Evolutionary conservation across 441 rosid species (phyloP).

Genomic region (Adansonia madagascariensis): DNA sequence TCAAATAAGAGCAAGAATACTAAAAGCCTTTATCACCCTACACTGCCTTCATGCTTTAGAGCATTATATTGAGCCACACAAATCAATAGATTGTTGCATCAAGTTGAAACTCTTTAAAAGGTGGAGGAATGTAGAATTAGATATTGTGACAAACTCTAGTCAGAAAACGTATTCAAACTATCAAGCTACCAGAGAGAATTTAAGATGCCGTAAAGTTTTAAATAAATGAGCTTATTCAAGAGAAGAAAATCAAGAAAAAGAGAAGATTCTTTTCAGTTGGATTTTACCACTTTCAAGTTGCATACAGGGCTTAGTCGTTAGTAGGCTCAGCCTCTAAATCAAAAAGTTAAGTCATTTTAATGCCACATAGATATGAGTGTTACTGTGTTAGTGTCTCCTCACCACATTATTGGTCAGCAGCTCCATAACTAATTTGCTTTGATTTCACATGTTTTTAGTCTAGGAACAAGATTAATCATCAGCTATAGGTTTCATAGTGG

Average conservation of each 20-base stretch:
- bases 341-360: conserved; percentile 1
- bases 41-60: neutral
- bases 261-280: neutral
- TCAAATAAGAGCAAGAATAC: neutral
- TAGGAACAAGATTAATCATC: conserved; percentile 6
- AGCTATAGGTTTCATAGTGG: neutral
- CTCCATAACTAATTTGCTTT: neutral
- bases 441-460: neutral
- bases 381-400: neutral
- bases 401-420: neutral
- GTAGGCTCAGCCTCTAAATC: conserved; percentile 10
- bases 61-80: neutral
- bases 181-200: neutral
- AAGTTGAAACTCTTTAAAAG: conserved; percentile 2
- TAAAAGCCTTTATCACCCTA: neutral
- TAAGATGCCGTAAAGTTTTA: neutral
- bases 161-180: neutral
- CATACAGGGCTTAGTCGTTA: neutral
- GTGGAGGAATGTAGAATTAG: conserved; percentile 8
- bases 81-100: neutral
- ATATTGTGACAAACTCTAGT: neutral
- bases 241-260: neutral
- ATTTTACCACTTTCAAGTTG: conserved; percentile 2
- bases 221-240: neutral
- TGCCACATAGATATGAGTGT: neutral